Base-by-base conservation (phyloP, 352 stramenopile genomes). In the Globisporangium viniferum region DNA sequence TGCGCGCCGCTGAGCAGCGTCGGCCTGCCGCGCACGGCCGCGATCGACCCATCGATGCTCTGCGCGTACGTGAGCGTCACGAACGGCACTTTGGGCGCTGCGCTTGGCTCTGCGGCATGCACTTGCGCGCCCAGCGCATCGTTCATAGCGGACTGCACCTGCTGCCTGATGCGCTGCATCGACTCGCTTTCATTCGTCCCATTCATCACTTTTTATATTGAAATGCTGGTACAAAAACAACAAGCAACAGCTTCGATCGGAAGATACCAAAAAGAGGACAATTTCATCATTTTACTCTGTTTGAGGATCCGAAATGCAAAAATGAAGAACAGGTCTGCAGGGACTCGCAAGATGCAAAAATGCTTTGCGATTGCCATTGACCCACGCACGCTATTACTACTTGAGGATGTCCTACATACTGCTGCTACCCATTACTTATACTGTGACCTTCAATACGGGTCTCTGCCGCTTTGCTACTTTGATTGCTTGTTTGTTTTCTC, bases 51-150 rank as follows among this genome's bases (percentile, higher is more conserved):
- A 59, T 97, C 91, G 10, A 97, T 87, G 64, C 91, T 97, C 66
- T 97, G 91, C 48, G 91, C 91, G 63, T 97, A 97, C 12, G 89
- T 95, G 20, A 97, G 71, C 46, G 90, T 97, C 49, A 97, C 67
- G 33, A 88, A 84, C 3, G 86, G 82, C 6, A 24, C 7, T 2
- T 1, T 24, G 18, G 5, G 44, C 18, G 5, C 4, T 51, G 44
- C 44, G 1, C 18, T 51, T 12, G 18, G 6, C 5, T 51, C 18
- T 24, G 44, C 18, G 1, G 44, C 2, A 12, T 8, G 44, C 22
- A 18, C 18, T 22, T 51, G 49, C 14, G 33, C 15, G 2, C 5
- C 8, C 15, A 53, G 58, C 41, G 56, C 62, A 7, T 49, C 31
- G 31, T 33, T 8, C 61, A 72, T 68, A 0, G 53, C 46, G 24